Base-by-base conservation (phyloP, 768 basidiomycete genomes). In the Podaxis sp. region DNA sequence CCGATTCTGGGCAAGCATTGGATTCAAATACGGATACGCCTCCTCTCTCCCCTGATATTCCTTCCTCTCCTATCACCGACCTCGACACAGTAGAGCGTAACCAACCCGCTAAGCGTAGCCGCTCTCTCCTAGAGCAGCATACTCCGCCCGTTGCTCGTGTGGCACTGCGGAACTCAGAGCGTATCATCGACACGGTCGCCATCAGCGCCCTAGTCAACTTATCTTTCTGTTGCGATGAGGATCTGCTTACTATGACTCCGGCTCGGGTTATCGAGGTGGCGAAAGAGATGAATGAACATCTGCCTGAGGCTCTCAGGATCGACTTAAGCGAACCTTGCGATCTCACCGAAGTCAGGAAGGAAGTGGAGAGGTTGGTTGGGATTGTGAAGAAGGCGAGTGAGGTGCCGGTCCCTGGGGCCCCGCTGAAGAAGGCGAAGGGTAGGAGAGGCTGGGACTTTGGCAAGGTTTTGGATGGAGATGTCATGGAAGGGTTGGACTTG, bases 91-190 rank as follows among this genome's bases (percentile, higher is more conserved):
- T 48, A 15, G 39, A 28, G 5, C 2, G 28, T 7, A 48, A 22
- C 9, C 57, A 28, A 9, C 5, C 15, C 30, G 24, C 48, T 42
- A 38, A 51, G 2, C 33, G n/a, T 38, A 28, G 28, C 28, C 28
- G 28, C 28, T 48, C 28, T 19, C 42, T 49, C 3, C 57, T 42
- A 3, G 15, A 24, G 4, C 62, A 44, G 17, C 56, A 44, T 28
- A 28, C 48, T 33, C 39, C 17, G 12, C 15, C 22, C 53, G 49
- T 11, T 33, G 59, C 26, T 56, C 75, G 82, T 59, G 74, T 89
- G 44, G 85, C 88, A 0, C 74, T 91, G 12, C 87, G 89, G 68
- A 84, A 84, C 61, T 83, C 84, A 61, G 84, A 87, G 22, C 22
- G 22, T 33, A 68, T 71, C 15, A 73, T 81, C 2, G 80, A 82